Evolutionary conservation across 2,329 filamentous ascomycete species (phyloP), one percentile per base, ranked within the genome.

Genomic region (Colletotrichum horii): DNA sequence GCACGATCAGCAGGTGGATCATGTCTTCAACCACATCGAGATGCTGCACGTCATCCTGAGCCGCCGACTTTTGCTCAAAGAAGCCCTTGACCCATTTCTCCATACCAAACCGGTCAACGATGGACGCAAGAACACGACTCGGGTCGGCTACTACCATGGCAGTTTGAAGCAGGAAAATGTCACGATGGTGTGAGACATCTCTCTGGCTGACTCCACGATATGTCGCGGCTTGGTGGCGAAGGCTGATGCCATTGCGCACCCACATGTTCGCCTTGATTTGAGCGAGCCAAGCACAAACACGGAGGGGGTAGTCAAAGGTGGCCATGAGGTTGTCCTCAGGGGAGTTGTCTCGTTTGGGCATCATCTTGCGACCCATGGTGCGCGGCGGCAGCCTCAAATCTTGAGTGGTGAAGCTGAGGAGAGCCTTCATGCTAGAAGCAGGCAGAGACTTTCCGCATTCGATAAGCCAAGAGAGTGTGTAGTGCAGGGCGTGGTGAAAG

Each of bases 231-330:
- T 99, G 97, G 83, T 99, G 97, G 52, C 96, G 93, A 67, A 99
- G 90, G 80, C 96, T 98, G 81, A 99, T 95, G 3, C 97, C 97
- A 82, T 99, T 99, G 71, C 97, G 93, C 77, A 99, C 96, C 97
- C 97, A 99, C 93, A 98, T 98, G 67, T 96, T 95, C 22, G 96
- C 96, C 83, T 98, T 98, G 92, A 99, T 98, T 86, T 99, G 97
- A 8, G 97, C 95, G 36, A 99, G 88, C 97, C 97, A 99, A 24
- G 95, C 96, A 82, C 96, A 98, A 1, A 98, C 96, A 68, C 97
- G 91, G 6, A 99, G 88, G 1, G 97, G 96, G 80, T 95, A 98
- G 83, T 99, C 97, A 80, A 99, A 98, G 67, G 96, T 92, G 3
- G 94, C 93, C 83, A 98, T 93, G 26, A 98, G 88, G 80, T 96